A percentile compares a stretch with the other conserved stretches of the same genome.
Conservation (phyloP, 257 asterid genomes). For the Salvia rosmarinus region DNA sequence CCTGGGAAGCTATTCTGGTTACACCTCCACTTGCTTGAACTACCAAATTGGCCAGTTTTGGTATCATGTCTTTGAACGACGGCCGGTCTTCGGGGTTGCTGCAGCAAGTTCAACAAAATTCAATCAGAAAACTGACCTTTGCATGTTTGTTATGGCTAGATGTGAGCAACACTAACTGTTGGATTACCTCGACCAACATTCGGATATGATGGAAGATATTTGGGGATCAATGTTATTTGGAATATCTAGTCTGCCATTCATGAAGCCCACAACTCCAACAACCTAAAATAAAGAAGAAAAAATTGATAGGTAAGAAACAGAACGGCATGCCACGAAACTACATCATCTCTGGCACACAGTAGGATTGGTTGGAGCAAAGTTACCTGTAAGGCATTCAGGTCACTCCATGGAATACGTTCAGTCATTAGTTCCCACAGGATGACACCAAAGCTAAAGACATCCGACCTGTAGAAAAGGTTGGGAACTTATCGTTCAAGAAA, state of each 20-base stretch:
- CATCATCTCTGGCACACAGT: too few relatives aligned
- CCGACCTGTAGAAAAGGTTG: constrained; percentile 53
- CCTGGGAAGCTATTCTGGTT: constrained; percentile 25
- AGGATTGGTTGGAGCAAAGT: not conserved
- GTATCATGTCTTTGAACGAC: constrained; percentile 59
- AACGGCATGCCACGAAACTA: not conserved
- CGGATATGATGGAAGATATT: constrained; percentile 58
- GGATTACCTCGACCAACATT: constrained; percentile 74
- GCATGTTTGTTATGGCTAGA: not conserved
- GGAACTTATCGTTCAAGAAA: not conserved
- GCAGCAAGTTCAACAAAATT: constrained; percentile 28
- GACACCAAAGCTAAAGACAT: constrained; percentile 74
- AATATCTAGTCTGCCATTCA: constrained; percentile 65
- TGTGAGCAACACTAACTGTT: not conserved
- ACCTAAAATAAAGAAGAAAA: constrained; percentile 40
- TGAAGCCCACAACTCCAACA: constrained; percentile 76
- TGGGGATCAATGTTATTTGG: constrained; percentile 58
- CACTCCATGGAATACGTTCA: constrained; percentile 63
- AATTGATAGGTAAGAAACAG: not conserved
- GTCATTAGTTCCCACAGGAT: constrained; percentile 81
- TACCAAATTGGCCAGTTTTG: constrained; percentile 46
- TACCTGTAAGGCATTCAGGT: constrained; percentile 69
- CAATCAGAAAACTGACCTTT: too few relatives aligned
- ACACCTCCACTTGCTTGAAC: constrained; percentile 40
- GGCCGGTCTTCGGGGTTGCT: constrained; percentile 72